These are phyloP conservation scores for Calonectria hongkongensis DNA, from an alignment of 2,329 filamentous ascomycete species.

Conservation along the genomic window DNA sequence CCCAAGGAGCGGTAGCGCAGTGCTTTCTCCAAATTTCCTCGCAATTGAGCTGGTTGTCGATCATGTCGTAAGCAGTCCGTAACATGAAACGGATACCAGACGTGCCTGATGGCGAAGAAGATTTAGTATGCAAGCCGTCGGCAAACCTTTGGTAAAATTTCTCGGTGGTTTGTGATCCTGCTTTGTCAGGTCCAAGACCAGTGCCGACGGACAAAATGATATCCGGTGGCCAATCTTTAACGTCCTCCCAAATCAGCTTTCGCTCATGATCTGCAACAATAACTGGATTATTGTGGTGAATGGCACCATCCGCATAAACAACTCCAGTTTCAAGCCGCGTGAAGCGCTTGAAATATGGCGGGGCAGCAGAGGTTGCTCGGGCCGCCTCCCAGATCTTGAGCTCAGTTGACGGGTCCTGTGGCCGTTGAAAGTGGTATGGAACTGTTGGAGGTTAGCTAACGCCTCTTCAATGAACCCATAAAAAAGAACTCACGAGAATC, in stretches of 20 bases:
- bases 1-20: not conserved
- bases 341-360: conserved; percentile 34
- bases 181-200: not conserved
- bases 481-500: not conserved
- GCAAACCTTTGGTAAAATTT: not conserved
- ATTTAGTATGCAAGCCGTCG: not conserved
- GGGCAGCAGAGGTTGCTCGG: conserved; percentile 33
- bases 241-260: conserved; percentile 22
- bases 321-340: conserved; percentile 3
- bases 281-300: conserved; percentile 28
- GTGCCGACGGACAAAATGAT: conserved; percentile 23
- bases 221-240: conserved; percentile 18
- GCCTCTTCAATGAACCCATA: too few species aligned
- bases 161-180: not conserved
- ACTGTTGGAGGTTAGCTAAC: not conserved
- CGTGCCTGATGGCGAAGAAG: not conserved
- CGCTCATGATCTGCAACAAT: conserved; percentile 23
- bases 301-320: conserved; percentile 25
- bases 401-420: conserved; percentile 8
- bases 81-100: conserved; percentile 7
- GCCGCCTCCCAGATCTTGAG: conserved; percentile 41
- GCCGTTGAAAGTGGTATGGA: conserved; percentile 25
- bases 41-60: conserved; percentile 24
- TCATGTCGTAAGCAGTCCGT: conserved; percentile 15
- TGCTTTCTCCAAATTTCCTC: conserved; percentile 27